Evolutionary conservation across 805 yeast species (phyloP).

Genomic region (Maudiozyma bulderi): DNA sequence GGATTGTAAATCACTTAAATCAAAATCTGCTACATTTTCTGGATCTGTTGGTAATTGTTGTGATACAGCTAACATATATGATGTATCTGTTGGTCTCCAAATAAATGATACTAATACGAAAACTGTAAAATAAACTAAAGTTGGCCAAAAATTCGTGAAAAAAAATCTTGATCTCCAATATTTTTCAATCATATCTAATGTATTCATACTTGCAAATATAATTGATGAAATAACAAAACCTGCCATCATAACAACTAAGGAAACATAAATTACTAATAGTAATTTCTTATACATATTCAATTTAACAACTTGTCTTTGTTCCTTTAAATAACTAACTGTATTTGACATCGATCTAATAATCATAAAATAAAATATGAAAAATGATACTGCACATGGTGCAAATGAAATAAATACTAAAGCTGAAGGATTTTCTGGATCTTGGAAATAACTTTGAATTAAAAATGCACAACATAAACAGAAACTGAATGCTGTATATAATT

Average conservation of each 20-base stretch:
- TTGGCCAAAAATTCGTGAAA: slow-evolving; percentile 89
- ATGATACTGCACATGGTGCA: slow-evolving; percentile 61
- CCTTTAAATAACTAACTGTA: slow-evolving; percentile 63
- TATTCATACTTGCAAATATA: slow-evolving; percentile 61
- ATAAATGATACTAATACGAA: slow-evolving; percentile 77
- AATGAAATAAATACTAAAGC: slow-evolving; percentile 47
- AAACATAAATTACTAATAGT: slow-evolving; percentile 62
- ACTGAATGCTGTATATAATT: slow-evolving; percentile 47
- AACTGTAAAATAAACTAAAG: slow-evolving; percentile 73
- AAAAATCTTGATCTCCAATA: slow-evolving; percentile 92
- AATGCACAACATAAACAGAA: slow-evolving; percentile 46
- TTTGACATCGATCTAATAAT: slow-evolving; percentile 62
- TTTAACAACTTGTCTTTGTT: slow-evolving; percentile 88
- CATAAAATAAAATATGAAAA: slow-evolving; percentile 64
- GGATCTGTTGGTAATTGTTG: slow-evolving; percentile 84
- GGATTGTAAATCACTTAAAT: slow-evolving; percentile 45
- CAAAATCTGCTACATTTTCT: slow-evolving; percentile 57
- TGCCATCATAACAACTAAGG: slow-evolving; percentile 57
- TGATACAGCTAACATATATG: slow-evolving; percentile 88
- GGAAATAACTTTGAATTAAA: slow-evolving; percentile 44
- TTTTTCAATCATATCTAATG: slow-evolving; percentile 67
- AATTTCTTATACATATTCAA: slow-evolving; percentile 75
- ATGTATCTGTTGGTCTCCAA: slow-evolving; percentile 97
- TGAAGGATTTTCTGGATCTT: slow-evolving; percentile 41
- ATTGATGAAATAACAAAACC: slow-evolving; percentile 67